Evolutionary conservation across 2,329 filamentous ascomycete species (phyloP).

Genomic region (Aspergillus ibericus): DNA sequence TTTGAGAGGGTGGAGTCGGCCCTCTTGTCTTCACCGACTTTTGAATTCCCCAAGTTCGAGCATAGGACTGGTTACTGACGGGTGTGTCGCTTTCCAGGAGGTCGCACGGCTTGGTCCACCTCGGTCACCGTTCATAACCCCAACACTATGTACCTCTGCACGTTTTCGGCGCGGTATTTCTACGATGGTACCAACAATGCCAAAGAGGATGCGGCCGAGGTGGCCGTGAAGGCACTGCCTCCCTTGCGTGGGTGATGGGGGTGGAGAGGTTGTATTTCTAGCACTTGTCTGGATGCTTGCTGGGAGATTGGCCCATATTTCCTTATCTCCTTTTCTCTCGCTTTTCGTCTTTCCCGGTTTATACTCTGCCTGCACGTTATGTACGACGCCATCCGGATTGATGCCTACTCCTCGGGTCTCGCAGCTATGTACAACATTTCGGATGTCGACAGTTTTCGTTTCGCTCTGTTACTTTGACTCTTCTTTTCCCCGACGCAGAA

Average conservation of each 20-base stretch:
- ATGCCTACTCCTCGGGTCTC: conserved; percentile 20
- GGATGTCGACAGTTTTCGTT: conserved; percentile 18
- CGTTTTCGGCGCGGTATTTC: conserved; percentile 77
- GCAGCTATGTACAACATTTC: conserved; percentile 26
- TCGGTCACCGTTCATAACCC: conserved; percentile 69
- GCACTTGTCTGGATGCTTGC: background rate
- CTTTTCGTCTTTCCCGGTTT: conserved; percentile 7
- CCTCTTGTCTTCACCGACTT: conserved; percentile 36
- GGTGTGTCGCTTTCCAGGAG: conserved; percentile 56
- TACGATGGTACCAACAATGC: conserved; percentile 91
- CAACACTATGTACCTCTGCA: conserved; percentile 19
- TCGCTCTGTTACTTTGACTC: background rate
- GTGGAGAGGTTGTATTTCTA: conserved; percentile 1
- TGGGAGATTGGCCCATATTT: background rate
- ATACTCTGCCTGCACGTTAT: conserved; percentile 7
- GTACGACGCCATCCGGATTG: conserved; percentile 23
- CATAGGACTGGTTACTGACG: conserved; percentile 23
- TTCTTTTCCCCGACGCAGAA: background rate
- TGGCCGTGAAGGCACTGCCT: conserved; percentile 53
- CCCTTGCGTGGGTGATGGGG: background rate
- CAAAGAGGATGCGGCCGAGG: conserved; percentile 86
- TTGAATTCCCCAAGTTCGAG: conserved; percentile 22
- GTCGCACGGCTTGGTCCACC: conserved; percentile 88
- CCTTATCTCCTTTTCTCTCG: conserved; percentile 3
- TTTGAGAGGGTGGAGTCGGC: conserved; percentile 29